phyloP scores from a whole-genome alignment of 202 grass and related monocot species.

The Brachypodium distachyon region DNA sequence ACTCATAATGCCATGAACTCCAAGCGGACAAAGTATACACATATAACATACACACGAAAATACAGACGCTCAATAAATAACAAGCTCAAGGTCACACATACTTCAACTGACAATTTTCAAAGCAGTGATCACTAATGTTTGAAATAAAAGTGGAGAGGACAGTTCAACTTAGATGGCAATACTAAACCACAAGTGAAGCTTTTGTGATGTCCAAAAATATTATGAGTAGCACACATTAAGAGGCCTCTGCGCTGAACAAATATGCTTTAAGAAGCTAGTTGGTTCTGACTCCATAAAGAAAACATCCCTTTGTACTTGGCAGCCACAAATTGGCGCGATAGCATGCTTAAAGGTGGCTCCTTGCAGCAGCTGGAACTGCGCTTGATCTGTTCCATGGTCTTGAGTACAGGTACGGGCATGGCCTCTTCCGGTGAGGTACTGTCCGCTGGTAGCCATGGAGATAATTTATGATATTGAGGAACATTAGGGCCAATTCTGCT shows the following conservation, averaged over 20 bases:
- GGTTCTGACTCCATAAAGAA: constrained; percentile 40
- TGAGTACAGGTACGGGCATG: constrained; percentile 11
- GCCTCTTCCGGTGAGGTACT: not conserved
- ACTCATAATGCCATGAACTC: not conserved
- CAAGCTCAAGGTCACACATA: not conserved
- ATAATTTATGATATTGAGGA: constrained; percentile 1
- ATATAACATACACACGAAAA: not conserved
- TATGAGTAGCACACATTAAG: not conserved
- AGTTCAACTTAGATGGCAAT: not conserved
- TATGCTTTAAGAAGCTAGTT: constrained; percentile 36
- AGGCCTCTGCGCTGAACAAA: not conserved
- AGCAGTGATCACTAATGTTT: not conserved
- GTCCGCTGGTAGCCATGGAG: constrained; percentile 3
- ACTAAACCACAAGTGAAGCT: not conserved
- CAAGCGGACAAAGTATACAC: not conserved
- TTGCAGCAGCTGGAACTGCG: constrained; percentile 24
- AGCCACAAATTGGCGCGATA: constrained; percentile 33
- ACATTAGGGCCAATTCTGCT: not conserved
- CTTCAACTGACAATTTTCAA: not conserved
- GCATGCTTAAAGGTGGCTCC: constrained; percentile 35
- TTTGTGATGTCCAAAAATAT: not conserved
- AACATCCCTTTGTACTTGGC: constrained; percentile 52
- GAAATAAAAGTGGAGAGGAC: not conserved
- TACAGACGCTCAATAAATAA: not conserved
- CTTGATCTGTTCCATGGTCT: constrained; percentile 29